Base-by-base conservation (phyloP, 2,329 filamentous ascomycete species). In the Alternaria postmessia region DNA sequence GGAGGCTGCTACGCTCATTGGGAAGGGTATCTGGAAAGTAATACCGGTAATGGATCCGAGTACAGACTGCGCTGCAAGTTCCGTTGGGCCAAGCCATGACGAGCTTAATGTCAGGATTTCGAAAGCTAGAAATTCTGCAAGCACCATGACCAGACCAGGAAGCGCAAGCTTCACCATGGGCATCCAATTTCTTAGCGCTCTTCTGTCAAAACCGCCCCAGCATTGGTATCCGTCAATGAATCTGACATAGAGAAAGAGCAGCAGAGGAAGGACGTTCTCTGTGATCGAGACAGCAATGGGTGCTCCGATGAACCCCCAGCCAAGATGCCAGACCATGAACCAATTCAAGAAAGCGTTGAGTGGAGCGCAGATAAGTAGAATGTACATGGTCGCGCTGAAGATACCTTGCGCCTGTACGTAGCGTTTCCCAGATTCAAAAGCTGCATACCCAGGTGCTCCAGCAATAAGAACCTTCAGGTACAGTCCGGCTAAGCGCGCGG, bases 111-210 rank as follows among this genome's bases (percentile, higher is more conserved):
- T 97, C 63, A 97, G 83, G 49, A 97, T 88, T 77, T 98, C 94
- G 76, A 98, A 98, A 7, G 94, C 93, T 11, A 97, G 85, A 81
- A 92, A 96, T 77, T 98, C 94, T 5, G 94, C 93, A 76, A 96
- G 89, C 2, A 98, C 91, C 94, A 97, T 97, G 66, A 97, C 82
- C 76, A 98, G 88, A 1, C 94, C 94, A 0, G 94, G 94, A 12
- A 97, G 82, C 0, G 94, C 93, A 38, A 98, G 89, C 48, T 88
- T 88, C 70, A 98, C 87, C 94, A 96, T 96, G 8, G 90, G 89
- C 2, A 84, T 83, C 92, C 92, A 95, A 74, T 94, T 94, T 34
- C 81, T 81, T 53, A 93, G 83, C 0, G 90, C 89, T 39, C 87
- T 86, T 59, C 79, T 82, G n/a, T 88, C 89, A 75, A 94, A 90